phyloP scores from a whole-genome alignment of 768 basidiomycete genomes.

The Xerocomellus amylosporus region DNA sequence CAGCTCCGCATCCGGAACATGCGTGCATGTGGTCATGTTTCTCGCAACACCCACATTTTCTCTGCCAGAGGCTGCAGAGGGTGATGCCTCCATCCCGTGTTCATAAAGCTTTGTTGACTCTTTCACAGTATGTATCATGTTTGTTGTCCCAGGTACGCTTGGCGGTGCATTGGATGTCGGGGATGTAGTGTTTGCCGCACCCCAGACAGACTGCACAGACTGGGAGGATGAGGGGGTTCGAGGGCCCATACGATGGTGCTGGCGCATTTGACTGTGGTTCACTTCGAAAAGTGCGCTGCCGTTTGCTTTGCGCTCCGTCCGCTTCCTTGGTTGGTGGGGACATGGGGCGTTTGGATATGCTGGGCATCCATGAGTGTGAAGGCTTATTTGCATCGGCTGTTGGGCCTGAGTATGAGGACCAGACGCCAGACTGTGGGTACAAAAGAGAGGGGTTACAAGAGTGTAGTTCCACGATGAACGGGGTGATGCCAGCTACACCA shows the following conservation, averaged over 20 bases:
- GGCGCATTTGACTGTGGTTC: not conserved
- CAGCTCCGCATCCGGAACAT: not conserved
- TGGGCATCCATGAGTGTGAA: not conserved
- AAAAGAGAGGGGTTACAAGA: too few relatives aligned
- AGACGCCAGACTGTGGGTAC: too few relatives aligned
- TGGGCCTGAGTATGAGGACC: too few relatives aligned
- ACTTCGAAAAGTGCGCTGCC: not conserved
- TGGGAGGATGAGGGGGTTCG: not conserved
- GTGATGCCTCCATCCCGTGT: rapidly evolving
- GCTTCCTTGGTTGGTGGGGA: not conserved
- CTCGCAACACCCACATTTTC: not conserved
- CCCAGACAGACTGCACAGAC: not conserved
- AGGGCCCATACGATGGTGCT: too few relatives aligned
- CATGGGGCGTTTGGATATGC: not conserved
- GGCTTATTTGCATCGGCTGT: too few relatives aligned
- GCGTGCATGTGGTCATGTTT: too few relatives aligned
- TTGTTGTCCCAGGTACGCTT: not conserved
- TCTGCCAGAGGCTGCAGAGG: not conserved
- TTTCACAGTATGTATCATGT: not conserved
- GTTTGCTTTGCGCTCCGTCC: not conserved
- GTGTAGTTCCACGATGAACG: too few relatives aligned
- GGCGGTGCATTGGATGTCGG: not conserved
- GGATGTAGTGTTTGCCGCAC: not conserved
- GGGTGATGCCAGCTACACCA: too few relatives aligned
- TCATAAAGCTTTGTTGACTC: not conserved